Evolutionary conservation across 495 filamentous ascomycete genomes (phyloP), one percentile per base, ranked within the genome.

Genomic region (Parathielavia hyrcaniae): DNA sequence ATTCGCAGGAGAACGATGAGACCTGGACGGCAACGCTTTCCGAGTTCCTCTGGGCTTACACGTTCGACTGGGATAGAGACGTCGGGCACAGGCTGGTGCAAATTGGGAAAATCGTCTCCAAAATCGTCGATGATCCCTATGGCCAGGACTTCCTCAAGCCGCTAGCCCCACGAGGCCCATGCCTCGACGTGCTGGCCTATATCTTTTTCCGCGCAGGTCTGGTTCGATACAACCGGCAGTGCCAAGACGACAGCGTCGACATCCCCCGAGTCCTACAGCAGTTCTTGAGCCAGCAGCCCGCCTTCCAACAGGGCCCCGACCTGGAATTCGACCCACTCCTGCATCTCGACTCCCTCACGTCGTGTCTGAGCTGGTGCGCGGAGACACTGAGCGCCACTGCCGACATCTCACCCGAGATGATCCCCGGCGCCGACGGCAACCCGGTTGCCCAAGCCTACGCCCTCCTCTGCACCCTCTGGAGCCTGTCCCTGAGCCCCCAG

Each of bases 381-480:
- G 17, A 23, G 0, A 26, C 52, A 0, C 47, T 68, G 16, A 22
- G 16, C 7, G 13, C n/a, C 9, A 44, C 19, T 7, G 17, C 32
- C 4, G 3, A 10, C n/a, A 34, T 58, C 17, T 50, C 50, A 7
- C 23, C 13, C 11, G 45, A 11, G 10, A 10, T 30, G 26, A n/a
- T 59, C 13, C 11, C 17, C 2, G 12, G 45, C 1, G 5, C 17
- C 22, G 23, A 16, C 14, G 23, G 9, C 5, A 17, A 50, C 14
- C 4, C 51, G 5, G 0, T 45, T 30, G 14, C 17, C 20, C 23
- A 30, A 1, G 17, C 50, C 14, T 63, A 59, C 53, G 16, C 53
- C 45, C 17, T 69, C 13, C 20, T 64, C 6, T 61, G 56, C 44
- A 57, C 52, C 7, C 56, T 67, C 8, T 67, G 58, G 62, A 14